phyloP scores from a whole-genome alignment of 768 basidiomycete genomes.

The Pholiota conissans region DNA sequence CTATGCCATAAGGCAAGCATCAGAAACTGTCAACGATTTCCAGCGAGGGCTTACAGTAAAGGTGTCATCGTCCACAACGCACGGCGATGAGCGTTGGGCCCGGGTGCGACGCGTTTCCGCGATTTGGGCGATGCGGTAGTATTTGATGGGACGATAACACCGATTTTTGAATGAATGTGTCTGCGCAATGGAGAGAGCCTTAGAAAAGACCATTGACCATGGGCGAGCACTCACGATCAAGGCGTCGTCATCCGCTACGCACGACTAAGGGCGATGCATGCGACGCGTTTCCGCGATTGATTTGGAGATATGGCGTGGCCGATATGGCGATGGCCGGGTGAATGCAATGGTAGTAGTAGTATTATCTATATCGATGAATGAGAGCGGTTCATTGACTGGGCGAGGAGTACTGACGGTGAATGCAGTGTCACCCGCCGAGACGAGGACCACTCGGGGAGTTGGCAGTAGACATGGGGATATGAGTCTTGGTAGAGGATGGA shows the following conservation, averaged over 20 bases:
- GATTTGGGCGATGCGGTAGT: not conserved
- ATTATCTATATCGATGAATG: too few relatives aligned
- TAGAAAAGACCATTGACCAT: too few relatives aligned
- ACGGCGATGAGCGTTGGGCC: not conserved
- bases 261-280: too few relatives aligned
- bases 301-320: too few relatives aligned
- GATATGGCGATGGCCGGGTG: too few relatives aligned
- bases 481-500: not conserved
- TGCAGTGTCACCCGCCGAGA: not conserved
- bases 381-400: not conserved
- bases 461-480: not conserved
- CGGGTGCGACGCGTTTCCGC: not conserved
- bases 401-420: not conserved
- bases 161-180: too few relatives aligned
- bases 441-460: not conserved
- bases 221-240: too few relatives aligned
- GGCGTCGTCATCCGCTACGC: too few relatives aligned
- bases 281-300: too few relatives aligned
- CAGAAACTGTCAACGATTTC: not conserved
- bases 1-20: not conserved
- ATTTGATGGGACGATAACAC: too few relatives aligned
- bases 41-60: not conserved
- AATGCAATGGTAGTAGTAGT: too few relatives aligned
- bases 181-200: too few relatives aligned
- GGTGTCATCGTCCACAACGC: not conserved